Base-by-base conservation (phyloP, 148 eudicot species). In the Chenopodium suecicum region DNA sequence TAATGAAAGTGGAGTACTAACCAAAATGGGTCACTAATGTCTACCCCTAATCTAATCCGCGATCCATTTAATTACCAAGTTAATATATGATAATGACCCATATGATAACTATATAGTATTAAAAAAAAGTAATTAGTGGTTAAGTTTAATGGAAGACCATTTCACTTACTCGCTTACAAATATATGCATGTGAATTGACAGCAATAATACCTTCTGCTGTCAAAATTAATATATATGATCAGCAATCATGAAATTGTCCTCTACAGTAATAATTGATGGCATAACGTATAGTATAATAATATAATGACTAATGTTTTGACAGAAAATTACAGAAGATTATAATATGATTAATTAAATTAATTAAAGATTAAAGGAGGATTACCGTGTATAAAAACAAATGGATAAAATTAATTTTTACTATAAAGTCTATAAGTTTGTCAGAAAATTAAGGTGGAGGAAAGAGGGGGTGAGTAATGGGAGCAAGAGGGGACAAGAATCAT, bases 401-500 rank as follows among this genome's bases (percentile, higher is more conserved):
- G 65, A 56, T 83, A 63, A 50, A 84, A 32, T 70, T 68, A 68
- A 44, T 10, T 12, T 7, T 52, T 23, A 37, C 34, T 25, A 68
- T 74, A 80, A 72, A 81, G 78, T 47, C 72, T 74, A 65, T 7
- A 46, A 84, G 73, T 2, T 27, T 77, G 86, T 84, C 86, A 84
- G 86, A 84, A 84, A 84, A 63, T 77, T 84, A 84, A 70, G 86
- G 81, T 76, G 83, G 86, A 77, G 50, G 86, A 60, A 62, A 68
- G 80, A 75, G 58, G 76, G 75, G 44, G 70, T 19, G 63, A 41
- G 37, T 78, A 74, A 74, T 78, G 65, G 77, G 65, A n/a, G 56
- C 48, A 64, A 79, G 25, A 74, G 92, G 88, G 73, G 90, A 87
- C 92, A 91, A 90, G 89, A 89, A 89, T 89, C 87, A 84, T 84